These are phyloP conservation scores for Spiraea crenata DNA, from an alignment of 331 rosid genomes.

Conservation along the genomic window DNA sequence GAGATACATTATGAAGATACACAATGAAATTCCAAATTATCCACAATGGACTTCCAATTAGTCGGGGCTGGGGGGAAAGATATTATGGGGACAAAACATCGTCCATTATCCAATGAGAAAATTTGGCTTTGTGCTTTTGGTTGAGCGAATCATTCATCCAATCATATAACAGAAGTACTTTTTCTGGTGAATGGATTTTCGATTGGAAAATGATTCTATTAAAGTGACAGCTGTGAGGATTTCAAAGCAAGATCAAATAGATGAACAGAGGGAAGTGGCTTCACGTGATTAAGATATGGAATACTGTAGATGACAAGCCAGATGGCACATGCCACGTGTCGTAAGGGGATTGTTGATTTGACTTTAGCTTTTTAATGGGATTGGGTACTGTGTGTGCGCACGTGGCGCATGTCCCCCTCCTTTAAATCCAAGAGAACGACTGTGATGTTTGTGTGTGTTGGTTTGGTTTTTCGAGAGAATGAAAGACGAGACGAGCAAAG, in stretches of 20 bases:
- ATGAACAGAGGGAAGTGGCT: background rate
- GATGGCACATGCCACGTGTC: conserved; percentile 11
- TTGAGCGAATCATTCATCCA: conserved; percentile 6
- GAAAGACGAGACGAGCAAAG: background rate
- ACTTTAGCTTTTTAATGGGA: background rate
- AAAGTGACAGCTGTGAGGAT: background rate
- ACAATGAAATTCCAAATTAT: too few species aligned
- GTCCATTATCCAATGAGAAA: background rate
- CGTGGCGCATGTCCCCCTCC: background rate
- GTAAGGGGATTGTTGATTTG: conserved; percentile 7
- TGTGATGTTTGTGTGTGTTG: background rate
- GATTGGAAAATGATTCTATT: conserved; percentile 17
- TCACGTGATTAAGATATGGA: conserved; percentile 28
- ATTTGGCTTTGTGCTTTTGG: too few species aligned
- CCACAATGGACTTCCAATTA: too few species aligned
- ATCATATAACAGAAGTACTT: conserved; percentile 18
- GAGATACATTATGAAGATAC: too few species aligned
- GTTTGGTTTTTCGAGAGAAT: background rate
- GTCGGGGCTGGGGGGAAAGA: background rate
- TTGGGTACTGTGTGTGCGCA: background rate
- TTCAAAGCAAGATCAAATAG: too few species aligned
- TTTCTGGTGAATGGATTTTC: conserved; percentile 7
- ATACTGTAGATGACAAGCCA: background rate
- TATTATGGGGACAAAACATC: background rate
- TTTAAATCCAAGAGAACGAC: background rate